These are phyloP conservation scores for Asterionellopsis glacialis DNA, from an alignment of 108 stramenopile species.

Conservation along the genomic window DNA sequence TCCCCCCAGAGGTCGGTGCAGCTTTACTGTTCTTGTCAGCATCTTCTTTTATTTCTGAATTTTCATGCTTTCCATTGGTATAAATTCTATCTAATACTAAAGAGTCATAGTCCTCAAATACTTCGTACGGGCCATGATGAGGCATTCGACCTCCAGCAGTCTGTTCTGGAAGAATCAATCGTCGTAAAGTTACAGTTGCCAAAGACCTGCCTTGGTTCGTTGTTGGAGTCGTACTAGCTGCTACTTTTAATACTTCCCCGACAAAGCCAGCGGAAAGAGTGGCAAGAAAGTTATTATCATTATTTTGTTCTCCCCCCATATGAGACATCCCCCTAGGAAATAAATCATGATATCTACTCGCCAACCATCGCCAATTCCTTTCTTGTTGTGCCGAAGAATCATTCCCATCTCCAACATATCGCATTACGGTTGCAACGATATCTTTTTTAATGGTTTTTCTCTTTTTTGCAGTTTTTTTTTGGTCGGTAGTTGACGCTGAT, in stretches of 20 bases:
- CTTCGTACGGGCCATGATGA: conserved; percentile 31
- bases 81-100: too few species aligned
- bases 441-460: conserved; percentile 4
- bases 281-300: background rate
- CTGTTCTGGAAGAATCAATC: conserved; percentile 59
- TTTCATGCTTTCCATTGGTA: too few species aligned
- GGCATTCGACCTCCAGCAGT: conserved; percentile 35
- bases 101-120: conserved; percentile 23
- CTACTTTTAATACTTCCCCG: conserved; percentile 58
- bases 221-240: conserved; percentile 5
- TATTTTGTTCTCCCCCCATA: background rate
- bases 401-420: conserved; percentile 55
- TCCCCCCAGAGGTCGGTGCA: background rate
- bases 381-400: conserved; percentile 56
- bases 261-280: conserved; percentile 19
- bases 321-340: too few species aligned
- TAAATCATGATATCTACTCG: conserved; percentile 12
- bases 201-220: conserved; percentile 14
- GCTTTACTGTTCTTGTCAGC: background rate
- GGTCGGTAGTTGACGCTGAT: background rate
- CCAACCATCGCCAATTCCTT: conserved; percentile 62
- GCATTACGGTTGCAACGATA: background rate
- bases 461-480: background rate
- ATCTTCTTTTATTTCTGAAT: background rate
- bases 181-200: conserved; percentile 50